A percentile compares a stretch with the other conserved stretches of the same genome.
phyloP scores from a whole-genome alignment of 257 asterid species.

The Rauvolfia tetraphylla region DNA sequence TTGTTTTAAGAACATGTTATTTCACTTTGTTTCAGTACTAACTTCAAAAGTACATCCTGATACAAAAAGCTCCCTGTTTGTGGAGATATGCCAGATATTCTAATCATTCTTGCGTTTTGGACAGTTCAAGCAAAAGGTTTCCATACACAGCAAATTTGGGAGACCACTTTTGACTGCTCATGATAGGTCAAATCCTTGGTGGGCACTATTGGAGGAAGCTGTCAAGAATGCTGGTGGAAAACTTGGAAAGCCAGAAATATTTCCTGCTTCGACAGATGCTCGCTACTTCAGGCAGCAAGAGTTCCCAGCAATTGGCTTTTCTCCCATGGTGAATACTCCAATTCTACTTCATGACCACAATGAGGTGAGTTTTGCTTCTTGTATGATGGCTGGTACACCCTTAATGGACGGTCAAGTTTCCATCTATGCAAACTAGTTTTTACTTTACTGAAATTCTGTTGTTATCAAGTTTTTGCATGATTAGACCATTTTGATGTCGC shows the following conservation, averaged over 20 bases:
- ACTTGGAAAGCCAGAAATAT: constrained; percentile 76
- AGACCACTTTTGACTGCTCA: constrained; percentile 58
- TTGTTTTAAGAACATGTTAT: background rate
- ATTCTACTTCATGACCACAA: constrained; percentile 94
- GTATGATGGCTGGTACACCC: background rate
- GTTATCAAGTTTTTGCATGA: background rate
- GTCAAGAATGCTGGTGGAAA: constrained; percentile 58
- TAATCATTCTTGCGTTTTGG: constrained; percentile 37
- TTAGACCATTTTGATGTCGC: background rate
- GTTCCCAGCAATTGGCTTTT: constrained; percentile 89
- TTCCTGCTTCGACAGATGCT: constrained; percentile 95
- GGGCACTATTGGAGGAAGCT: constrained; percentile 71
- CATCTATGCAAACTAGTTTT: background rate
- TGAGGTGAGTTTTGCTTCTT: constrained; percentile 51
- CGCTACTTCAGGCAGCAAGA: constrained; percentile 73
- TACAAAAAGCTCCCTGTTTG: constrained; percentile 4
- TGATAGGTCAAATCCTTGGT: constrained; percentile 89
- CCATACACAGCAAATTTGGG: constrained; percentile 54
- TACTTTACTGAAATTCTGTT: background rate
- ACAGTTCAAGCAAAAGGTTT: constrained; percentile 69
- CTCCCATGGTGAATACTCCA: constrained; percentile 98
- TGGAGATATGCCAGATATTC: constrained; percentile 18
- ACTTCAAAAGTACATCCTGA: background rate
- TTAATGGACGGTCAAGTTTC: background rate
- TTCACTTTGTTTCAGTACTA: background rate